These are phyloP conservation scores for Gossypium turneri DNA, from an alignment of 345 rosid species.

Conservation along the genomic window DNA sequence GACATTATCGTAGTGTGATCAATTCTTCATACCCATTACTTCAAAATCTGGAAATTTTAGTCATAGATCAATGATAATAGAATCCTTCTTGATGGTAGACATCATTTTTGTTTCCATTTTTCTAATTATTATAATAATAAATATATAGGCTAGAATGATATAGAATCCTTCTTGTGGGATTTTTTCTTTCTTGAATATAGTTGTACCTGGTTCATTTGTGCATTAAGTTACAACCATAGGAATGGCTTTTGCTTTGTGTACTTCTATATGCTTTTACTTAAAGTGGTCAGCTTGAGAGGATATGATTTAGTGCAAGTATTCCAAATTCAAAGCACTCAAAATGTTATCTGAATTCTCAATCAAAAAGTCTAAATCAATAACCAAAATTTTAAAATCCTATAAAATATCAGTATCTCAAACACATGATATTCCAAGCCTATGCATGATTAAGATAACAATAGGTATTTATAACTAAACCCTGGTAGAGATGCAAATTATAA, in stretches of 20 bases:
- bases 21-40: not conserved
- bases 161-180: not conserved
- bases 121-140: not conserved
- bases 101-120: not conserved
- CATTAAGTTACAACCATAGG: not conserved
- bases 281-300: not conserved
- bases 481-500: not conserved
- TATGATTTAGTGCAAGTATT: not conserved
- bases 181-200: not conserved
- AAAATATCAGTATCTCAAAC: not conserved
- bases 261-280: not conserved
- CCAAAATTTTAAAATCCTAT: not conserved
- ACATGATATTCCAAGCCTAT: no score
- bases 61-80: conserved; percentile 2
- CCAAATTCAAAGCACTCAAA: not conserved
- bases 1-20: not conserved
- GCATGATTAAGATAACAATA: not conserved
- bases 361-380: not conserved
- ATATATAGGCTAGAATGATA: not conserved
- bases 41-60: not conserved
- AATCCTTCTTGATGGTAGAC: not conserved
- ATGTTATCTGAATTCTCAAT: not conserved
- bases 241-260: not conserved
- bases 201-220: not conserved
- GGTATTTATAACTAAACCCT: not conserved